Conservation (phyloP, 2,329 filamentous ascomycete species). For the Fusarium poae region DNA sequence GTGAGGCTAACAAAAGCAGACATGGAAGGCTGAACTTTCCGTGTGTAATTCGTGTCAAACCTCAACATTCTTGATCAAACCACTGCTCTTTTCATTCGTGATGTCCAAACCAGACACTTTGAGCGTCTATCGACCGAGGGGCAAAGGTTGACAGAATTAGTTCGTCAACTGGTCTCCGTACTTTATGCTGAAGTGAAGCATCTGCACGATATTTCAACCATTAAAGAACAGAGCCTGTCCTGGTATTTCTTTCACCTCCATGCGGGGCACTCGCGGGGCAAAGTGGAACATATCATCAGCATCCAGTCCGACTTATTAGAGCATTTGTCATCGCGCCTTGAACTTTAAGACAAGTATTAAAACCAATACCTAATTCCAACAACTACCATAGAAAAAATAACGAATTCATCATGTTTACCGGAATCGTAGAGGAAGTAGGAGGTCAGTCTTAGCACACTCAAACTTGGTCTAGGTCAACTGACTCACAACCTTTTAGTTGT, state of each 20-base stretch:
- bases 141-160: constrained; percentile 21
- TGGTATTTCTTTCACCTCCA: constrained; percentile 27
- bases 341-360: background rate
- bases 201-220: background rate
- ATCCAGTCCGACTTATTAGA: constrained; percentile 23
- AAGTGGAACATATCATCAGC: constrained; percentile 34
- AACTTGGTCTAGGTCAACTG: constrained; percentile 31
- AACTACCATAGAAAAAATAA: background rate
- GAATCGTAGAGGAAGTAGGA: constrained; percentile 92
- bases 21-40: fast-evolving
- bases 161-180: background rate
- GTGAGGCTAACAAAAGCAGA: background rate
- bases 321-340: constrained; percentile 46
- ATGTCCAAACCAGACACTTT: background rate
- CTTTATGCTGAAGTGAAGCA: background rate
- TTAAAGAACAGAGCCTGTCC: background rate
- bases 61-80: background rate
- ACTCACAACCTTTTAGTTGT: constrained; percentile 73
- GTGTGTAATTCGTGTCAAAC: background rate
- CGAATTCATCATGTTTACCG: constrained; percentile 83
- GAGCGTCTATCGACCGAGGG: constrained; percentile 6
- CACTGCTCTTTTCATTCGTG: background rate
- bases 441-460: constrained; percentile 68
- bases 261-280: constrained; percentile 47
- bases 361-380: background rate